These are phyloP conservation scores for Amauroascus niger DNA, from an alignment of 2,329 filamentous ascomycete species.

Conservation along the genomic window DNA sequence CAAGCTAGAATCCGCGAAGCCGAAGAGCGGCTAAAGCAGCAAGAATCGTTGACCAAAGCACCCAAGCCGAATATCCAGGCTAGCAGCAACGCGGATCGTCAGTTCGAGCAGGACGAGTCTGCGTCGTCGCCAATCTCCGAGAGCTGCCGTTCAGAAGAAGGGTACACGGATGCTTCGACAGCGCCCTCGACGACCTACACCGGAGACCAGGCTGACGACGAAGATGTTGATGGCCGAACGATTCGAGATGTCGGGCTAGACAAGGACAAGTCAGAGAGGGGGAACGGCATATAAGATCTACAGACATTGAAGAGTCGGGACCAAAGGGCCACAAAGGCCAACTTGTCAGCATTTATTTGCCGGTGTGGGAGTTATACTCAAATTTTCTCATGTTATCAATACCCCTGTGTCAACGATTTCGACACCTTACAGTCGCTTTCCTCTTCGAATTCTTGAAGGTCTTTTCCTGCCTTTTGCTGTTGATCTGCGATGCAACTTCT, in stretches of 20 bases:
- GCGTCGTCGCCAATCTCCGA: conserved; percentile 18
- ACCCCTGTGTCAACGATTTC: neutral
- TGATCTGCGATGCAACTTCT: conserved; percentile 8
- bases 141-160: conserved; percentile 20
- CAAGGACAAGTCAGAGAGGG: neutral
- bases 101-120: conserved; percentile 16
- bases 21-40: conserved; percentile 60
- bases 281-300: conserved; percentile 3
- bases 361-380: conserved; percentile 2
- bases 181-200: conserved; percentile 20
- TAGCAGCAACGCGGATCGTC: conserved; percentile 14
- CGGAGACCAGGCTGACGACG: neutral
- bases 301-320: neutral
- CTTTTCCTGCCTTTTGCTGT: conserved; percentile 6
- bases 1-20: conserved; percentile 76
- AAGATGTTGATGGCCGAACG: conserved; percentile 7
- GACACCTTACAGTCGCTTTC: conserved; percentile 4
- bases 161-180: conserved; percentile 19
- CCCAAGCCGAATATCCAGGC: conserved; percentile 14
- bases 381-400: neutral
- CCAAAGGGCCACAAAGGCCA: neutral
- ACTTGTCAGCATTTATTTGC: neutral
- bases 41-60: conserved; percentile 15
- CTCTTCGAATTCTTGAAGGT: neutral
- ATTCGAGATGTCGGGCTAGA: conserved; percentile 4